Percentiles rank a stretch among this genome's conserved stretches.
These are phyloP conservation scores for Rhizopogon roseolus DNA, from an alignment of 768 basidiomycete species.

Conservation along the genomic window DNA sequence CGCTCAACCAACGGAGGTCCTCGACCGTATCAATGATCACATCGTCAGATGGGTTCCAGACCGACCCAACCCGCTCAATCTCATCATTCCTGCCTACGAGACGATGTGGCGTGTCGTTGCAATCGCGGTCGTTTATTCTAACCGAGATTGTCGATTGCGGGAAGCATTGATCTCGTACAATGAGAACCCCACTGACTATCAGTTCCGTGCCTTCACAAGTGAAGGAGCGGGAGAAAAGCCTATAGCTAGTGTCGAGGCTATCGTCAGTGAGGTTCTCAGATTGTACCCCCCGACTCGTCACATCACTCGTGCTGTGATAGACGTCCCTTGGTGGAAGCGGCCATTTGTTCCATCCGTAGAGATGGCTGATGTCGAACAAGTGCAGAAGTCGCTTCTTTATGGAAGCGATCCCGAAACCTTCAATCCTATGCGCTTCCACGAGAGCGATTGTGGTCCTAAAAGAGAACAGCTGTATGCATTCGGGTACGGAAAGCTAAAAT, in stretches of 20 bases:
- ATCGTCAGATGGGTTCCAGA: constrained; percentile 37
- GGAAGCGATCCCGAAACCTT: constrained; percentile 26
- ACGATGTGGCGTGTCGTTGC: constrained; percentile 56
- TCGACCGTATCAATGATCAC: constrained; percentile 25
- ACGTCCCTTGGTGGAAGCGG: constrained; percentile 3
- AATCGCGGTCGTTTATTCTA: constrained; percentile 27
- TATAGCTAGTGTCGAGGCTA: constrained; percentile 24
- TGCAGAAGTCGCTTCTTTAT: constrained; percentile 33
- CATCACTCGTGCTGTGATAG: constrained; percentile 29
- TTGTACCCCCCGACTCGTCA: constrained; percentile 48
- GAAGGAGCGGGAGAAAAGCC: constrained; percentile 9
- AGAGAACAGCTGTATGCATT: constrained; percentile 35
- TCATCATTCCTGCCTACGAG: constrained; percentile 52
- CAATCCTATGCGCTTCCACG: constrained; percentile 32
- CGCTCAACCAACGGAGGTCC: constrained; percentile 17
- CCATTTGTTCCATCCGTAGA: constrained; percentile 2
- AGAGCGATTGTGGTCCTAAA: constrained; percentile 10
- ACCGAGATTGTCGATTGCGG: constrained; percentile 11
- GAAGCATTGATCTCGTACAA: constrained; percentile 26
- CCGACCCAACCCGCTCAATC: constrained; percentile 34
- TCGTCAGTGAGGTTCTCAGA: constrained; percentile 42
- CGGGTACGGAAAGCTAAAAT: constrained; percentile 38
- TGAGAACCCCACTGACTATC: constrained; percentile 19
- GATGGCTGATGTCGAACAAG: constrained; percentile 20
- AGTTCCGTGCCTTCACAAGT: constrained; percentile 21